phyloP scores from a whole-genome alignment of 257 asterid genomes.

The Rhazya stricta region DNA sequence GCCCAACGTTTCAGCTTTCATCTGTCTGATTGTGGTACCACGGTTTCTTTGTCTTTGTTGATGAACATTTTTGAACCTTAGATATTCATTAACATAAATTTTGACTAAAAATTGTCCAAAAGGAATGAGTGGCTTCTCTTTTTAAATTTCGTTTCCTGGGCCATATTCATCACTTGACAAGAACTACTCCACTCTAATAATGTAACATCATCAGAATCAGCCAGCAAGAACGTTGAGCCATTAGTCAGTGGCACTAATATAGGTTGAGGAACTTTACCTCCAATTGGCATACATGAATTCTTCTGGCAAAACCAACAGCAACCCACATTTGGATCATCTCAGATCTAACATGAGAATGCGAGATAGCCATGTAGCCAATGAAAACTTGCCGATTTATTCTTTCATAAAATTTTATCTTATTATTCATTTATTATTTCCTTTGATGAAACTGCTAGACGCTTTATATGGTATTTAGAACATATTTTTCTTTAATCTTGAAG shows the following conservation, averaged over 20 bases:
- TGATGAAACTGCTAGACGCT: not conserved
- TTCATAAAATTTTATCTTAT: not conserved
- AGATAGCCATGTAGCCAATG: slow-evolving; percentile 39
- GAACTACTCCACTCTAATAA: no score
- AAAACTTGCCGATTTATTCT: slow-evolving; percentile 30
- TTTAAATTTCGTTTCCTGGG: no score
- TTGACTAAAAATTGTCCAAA: no score
- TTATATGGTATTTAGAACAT: not conserved
- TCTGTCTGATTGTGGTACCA: no score
- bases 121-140: no score
- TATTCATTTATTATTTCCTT: not conserved
- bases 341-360: slow-evolving; percentile 36
- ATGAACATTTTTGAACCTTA: no score
- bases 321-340: slow-evolving; percentile 16
- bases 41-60: no score
- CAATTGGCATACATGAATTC: not conserved
- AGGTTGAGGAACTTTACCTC: not conserved
- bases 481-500: no score
- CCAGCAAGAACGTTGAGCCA: not conserved
- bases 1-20: no score
- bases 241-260: not conserved
- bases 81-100: no score
- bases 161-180: no score
- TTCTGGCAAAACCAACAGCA: not conserved
- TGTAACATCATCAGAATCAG: no score